Conservation (phyloP, 2,329 filamentous ascomycete species). For the Macrophomina tecta region DNA sequence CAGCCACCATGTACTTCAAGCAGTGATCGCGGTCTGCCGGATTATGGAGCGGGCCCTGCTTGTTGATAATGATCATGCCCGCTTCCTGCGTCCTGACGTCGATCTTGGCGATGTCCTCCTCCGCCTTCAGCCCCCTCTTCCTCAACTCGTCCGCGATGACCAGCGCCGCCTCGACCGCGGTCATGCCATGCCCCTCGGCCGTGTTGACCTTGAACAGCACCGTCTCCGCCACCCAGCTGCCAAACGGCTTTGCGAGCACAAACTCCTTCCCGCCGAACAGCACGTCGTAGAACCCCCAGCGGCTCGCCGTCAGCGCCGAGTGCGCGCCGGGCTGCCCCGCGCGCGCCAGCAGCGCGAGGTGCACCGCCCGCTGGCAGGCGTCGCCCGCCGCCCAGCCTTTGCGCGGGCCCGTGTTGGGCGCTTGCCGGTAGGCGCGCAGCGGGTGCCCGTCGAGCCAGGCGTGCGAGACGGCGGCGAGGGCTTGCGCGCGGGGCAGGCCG, state of each 20-base stretch:
- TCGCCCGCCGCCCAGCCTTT: slow-evolving; percentile 99
- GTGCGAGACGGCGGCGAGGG: slow-evolving; percentile 92
- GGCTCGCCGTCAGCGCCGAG: slow-evolving; percentile 88
- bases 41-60: slow-evolving; percentile 99
- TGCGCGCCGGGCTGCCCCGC: slow-evolving; percentile 90
- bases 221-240: slow-evolving; percentile 99
- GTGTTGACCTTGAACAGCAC: slow-evolving; percentile 90
- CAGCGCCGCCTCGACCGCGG: slow-evolving; percentile 92
- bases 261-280: slow-evolving; percentile 91
- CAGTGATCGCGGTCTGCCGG: slow-evolving; percentile 99
- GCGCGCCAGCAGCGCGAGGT: slow-evolving; percentile 86
- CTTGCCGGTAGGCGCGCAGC: slow-evolving; percentile 94
- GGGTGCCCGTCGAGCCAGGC: slow-evolving; percentile 97
- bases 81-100: slow-evolving; percentile 97
- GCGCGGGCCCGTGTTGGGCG: slow-evolving; percentile 98
- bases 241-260: slow-evolving; percentile 92
- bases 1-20: slow-evolving; percentile 93
- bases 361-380: slow-evolving; percentile 93
- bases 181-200: slow-evolving; percentile 98
- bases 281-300: slow-evolving; percentile 99
- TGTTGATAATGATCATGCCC: slow-evolving; percentile 98
- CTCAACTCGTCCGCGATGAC: slow-evolving; percentile 84
- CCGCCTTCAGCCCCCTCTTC: slow-evolving; percentile 84
- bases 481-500: slow-evolving; percentile 86
- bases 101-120: slow-evolving; percentile 80